Base-by-base conservation (phyloP, 441 rosid genomes). In the Codiaeum variegatum region DNA sequence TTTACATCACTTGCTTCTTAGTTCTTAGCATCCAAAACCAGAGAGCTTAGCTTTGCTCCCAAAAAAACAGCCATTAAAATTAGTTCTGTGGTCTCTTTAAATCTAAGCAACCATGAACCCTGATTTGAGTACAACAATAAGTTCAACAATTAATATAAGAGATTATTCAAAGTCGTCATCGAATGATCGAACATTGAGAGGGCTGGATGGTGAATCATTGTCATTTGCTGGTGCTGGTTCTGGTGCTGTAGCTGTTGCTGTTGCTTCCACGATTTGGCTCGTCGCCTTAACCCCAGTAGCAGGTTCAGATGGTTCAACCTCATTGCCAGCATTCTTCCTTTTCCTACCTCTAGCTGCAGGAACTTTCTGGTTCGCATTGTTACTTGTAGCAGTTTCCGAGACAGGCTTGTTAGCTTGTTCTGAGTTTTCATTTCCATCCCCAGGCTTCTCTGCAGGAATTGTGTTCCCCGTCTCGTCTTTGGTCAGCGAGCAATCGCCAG, bases 131-230 rank as follows among this genome's bases (percentile, higher is more conserved):
- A 10, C 21, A 66, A 44, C 23, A 26, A 21, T 5, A 42, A 12
- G 56, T 1, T 19, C 10, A 36, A 23, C 26, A 36, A 62, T n/a
- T 7, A n/a, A 62, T 3, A 21, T n/a, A 21, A 52, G 28, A 38
- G 19, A 36, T 65, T 65, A 65, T 61, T 56, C 64, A n/a, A 38
- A 19, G 21, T 66, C 76, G 6, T 73, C 60, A 13, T 73, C 76
- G 0, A 71, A 65, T 65, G 76, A 55, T 32, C 65, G 40, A 64
- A 64, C 65, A 65, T 10, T 55, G 23, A 65, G 76, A 23, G 71
- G 65, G 28, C 70, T 73, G 0, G 76, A 73, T 9, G 76, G 76
- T 3, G 76, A 73, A 55, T 64, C 70, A 65, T 54, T 73, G 1
- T 70, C 70, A 24, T 36, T 52, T 0, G 59, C 34, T 13, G 67